Percentiles rank a stretch among this genome's conserved stretches.
phyloP scores from a whole-genome alignment of 78 protist genomes.

The Dictyostelium capitatum region DNA sequence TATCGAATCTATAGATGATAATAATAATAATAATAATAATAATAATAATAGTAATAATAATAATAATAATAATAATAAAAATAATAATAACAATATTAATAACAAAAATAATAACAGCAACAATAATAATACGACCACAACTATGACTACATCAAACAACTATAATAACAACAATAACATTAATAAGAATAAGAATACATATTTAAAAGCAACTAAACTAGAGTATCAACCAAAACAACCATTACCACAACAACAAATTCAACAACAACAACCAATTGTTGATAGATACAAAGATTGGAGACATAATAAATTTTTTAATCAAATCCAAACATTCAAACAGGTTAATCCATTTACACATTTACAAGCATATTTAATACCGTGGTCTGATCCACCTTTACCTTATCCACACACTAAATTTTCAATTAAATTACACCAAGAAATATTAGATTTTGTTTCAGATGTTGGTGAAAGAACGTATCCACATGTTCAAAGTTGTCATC shows the following conservation, averaged over 20 bases:
- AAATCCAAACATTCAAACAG: slow-evolving; percentile 57
- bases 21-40: too few relatives aligned
- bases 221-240: too few relatives aligned
- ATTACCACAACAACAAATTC: background rate
- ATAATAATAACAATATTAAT: too few relatives aligned
- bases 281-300: slow-evolving; percentile 75
- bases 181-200: too few relatives aligned
- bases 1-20: too few relatives aligned
- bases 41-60: too few relatives aligned
- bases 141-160: too few relatives aligned
- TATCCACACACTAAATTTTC: slow-evolving; percentile 75
- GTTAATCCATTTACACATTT: slow-evolving; percentile 11
- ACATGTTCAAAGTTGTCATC: slow-evolving; percentile 75
- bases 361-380: slow-evolving; percentile 59
- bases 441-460: slow-evolving; percentile 71
- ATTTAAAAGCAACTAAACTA: too few relatives aligned
- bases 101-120: too few relatives aligned
- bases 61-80: too few relatives aligned
- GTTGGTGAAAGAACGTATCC: slow-evolving; percentile 80
- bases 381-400: slow-evolving; percentile 76
- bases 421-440: slow-evolving; percentile 68
- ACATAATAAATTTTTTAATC: slow-evolving; percentile 62
- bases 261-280: background rate
- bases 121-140: too few relatives aligned
- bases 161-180: too few relatives aligned